Conservation (phyloP, 352 stramenopile species). For the Phytopythium mirpurense region DNA sequence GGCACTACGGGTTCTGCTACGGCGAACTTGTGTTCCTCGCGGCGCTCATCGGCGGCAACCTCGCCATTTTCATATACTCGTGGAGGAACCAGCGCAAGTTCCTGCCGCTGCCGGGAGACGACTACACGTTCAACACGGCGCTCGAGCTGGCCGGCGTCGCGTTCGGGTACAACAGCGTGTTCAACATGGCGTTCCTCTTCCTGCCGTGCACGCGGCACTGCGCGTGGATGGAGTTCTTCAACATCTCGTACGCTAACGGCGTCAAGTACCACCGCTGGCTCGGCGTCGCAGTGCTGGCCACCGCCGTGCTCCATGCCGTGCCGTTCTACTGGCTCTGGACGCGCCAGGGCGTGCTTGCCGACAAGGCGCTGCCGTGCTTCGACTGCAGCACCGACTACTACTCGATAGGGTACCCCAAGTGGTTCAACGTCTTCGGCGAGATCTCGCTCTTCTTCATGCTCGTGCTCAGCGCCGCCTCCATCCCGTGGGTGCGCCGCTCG, state of each 20-base stretch:
- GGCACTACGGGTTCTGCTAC: constrained; percentile 32
- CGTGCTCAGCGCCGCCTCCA: constrained; percentile 27
- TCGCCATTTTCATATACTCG: constrained; percentile 42
- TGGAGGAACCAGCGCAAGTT: constrained; percentile 37
- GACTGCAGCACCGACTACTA: constrained; percentile 41
- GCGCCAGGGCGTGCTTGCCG: constrained; percentile 22
- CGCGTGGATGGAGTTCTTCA: constrained; percentile 61
- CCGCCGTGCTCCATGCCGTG: constrained; percentile 27
- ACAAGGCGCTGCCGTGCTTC: constrained; percentile 43
- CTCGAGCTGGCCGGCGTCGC: constrained; percentile 36
- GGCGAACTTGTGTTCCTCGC: constrained; percentile 62
- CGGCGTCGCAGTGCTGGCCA: constrained; percentile 32
- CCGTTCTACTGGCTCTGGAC: constrained; percentile 47
- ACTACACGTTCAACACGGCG: constrained; percentile 41
- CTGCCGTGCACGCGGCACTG: constrained; percentile 51
- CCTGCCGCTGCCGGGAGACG: constrained; percentile 16
- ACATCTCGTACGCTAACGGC: constrained; percentile 54
- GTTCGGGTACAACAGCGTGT: constrained; percentile 48
- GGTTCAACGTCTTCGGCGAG: constrained; percentile 64
- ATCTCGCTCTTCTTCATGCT: constrained; percentile 45
- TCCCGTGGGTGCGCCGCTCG: constrained; percentile 41
- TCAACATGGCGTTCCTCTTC: constrained; percentile 63
- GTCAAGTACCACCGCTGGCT: constrained; percentile 66
- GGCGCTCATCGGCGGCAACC: constrained; percentile 41
- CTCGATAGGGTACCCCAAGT: constrained; percentile 32